Base-by-base conservation (phyloP, 2,329 filamentous ascomycete genomes). In the Lecanicillium sp. region DNA sequence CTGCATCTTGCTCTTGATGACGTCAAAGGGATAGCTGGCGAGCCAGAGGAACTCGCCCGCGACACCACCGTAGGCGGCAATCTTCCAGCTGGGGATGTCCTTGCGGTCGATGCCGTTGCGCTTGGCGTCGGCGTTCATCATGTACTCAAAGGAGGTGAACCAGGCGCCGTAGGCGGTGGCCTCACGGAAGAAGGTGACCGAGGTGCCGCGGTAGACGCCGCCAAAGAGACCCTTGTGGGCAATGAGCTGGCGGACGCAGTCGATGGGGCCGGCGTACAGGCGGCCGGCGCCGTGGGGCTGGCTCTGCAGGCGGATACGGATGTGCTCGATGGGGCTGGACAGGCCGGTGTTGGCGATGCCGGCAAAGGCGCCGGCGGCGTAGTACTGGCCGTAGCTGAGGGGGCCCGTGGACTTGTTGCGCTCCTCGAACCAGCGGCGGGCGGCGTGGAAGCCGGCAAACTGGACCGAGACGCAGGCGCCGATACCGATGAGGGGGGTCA, bases 1-100 rank as follows among this genome's bases (percentile, higher is more conserved):
- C 75, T 98, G 92, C 90, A 97, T 96, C 77, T 95, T 97, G 66
- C 87, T 95, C 84, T 98, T 98, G 65, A 98, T 66, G 19, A 98
- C 90, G 64, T 98, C 92, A 48, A 98, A 84, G 17, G 92, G 92
- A 65, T 98, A 98, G 57, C 87, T 94, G 27, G 75, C 74, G 40
- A 98, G 69, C 92, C 92, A 98, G 41, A 98, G 74, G 37, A 81
- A 87, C 71, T 98, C 92, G 50, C 92, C 92, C 0, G 92, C 92
- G 29, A 98, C 63, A 32, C 92, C 92, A 47, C 92, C 92, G 60
- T 97, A 98, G 11, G 87, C 66, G 11, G 92, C 92, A 36, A 98
- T 79, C 66, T 95, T 97, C 62, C 81, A 81, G 37, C 77, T 81
- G 13, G 87, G 79, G 28, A 98, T 79, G 1, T 94, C 80, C 54